Evolutionary conservation across 495 filamentous ascomycete genomes (phyloP), one percentile per base, ranked within the genome.

Genomic region (Xylaria longipes): DNA sequence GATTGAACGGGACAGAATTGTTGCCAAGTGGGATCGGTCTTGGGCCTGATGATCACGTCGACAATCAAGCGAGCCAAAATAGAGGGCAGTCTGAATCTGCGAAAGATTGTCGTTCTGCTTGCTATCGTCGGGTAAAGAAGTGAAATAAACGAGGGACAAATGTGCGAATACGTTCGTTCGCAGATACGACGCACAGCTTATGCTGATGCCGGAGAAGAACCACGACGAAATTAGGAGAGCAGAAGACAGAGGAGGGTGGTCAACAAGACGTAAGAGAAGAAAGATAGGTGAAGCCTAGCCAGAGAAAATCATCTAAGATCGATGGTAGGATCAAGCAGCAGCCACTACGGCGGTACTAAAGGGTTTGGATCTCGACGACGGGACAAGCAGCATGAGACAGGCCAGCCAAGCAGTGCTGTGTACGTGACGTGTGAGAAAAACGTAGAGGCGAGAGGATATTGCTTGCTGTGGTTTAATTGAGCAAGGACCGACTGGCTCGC

Each of bases 21-120:
- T 22, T 33, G 62, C 41, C 64, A 66, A 66, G 46, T 41, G 17
- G 65, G 48, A 65, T 50, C 46, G n/a, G 45, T n/a, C 27, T 52
- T 35, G 17, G 20, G 41, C 29, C 20, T 31, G 65, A 27, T 63
- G 56, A 70, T 58, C 25, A 63, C 41, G 57, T 54, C 33, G 46
- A 41, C 65, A 67, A 41, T 41, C 65, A 43, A 56, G 45, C 65
- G 33, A 35, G n/a, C 65, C 33, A 43, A n/a, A 37, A 39, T 41
- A 41, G 0, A 74, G 54, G 58, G 33, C 63, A 64, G 69, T 65
- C 69, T 62, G 63, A 72, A 71, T 73, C 78, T 79, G 79, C 78
- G 72, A 78, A 76, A 68, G 31, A 56, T 15, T 63, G 37, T 33
- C 43, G 65, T 37, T 14, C n/a, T 56, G 43, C n/a, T 54, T 67